Base-by-base conservation (phyloP, 2,329 filamentous ascomycete species). In the Colletotrichum navitas region DNA sequence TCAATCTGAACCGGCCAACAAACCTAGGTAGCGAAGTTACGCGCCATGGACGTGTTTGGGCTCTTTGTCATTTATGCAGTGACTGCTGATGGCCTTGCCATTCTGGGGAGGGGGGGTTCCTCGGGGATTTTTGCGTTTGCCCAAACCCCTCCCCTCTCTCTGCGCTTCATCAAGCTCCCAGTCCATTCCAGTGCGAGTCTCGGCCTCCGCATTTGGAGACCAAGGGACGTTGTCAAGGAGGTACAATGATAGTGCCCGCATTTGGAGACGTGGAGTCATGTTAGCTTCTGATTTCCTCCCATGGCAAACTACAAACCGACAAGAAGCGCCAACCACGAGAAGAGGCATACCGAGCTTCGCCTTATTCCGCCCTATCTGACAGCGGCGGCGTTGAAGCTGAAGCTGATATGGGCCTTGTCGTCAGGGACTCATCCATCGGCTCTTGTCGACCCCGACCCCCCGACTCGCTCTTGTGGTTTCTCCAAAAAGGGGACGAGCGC, bases 181-280 rank as follows among this genome's bases (percentile, higher is more conserved):
- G 52, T 18, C 41, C 64, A 63, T 59, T 68, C 52, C 43, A 63
- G 58, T 29, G 36, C 49, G 36, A 55, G 59, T 71, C 64, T 68
- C 58, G 64, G 64, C 67, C 64, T 68, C 68, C 58, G 68, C 64
- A 71, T 67, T 68, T 68, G 68, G 59, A 71, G 68, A 68, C 52
- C 4, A 29, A 29, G 4, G 29, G 29, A 29, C 29, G 29, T 29
- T 29, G 29, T 29, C 2, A 29, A 29, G 29, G 29, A 29, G 29
- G 29, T 29, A 29, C 29, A 29, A 29, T 29, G 29, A 29, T 29
- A 29, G 29, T 29, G 4, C 29, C 68, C 64, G 68, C 64, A 71
- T 67, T 68, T 68, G 68, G 59, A 68, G 68, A 68, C 52, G 51
- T 63, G 34, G 45, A 68, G 68, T 51, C 63, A 43, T 7, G 36